A percentile compares a stretch with the other conserved stretches of the same genome.
phyloP scores from a whole-genome alignment of 2,329 filamentous ascomycete species.

The Sarocladium brachiariae region DNA sequence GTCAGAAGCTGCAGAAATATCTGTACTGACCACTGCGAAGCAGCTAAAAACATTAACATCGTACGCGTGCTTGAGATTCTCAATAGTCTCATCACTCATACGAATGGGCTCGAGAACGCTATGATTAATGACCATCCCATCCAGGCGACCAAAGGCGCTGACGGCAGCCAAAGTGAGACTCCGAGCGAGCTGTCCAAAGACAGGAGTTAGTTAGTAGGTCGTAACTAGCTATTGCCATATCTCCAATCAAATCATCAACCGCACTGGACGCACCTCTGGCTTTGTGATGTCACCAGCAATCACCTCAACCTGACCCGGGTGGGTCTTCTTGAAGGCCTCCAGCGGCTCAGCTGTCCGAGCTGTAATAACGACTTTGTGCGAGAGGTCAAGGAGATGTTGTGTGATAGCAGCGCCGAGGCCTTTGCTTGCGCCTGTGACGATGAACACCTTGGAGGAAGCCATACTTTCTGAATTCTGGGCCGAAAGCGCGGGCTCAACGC shows the following conservation, averaged over 20 bases:
- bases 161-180: conserved; percentile 42
- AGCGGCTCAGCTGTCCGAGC: conserved; percentile 46
- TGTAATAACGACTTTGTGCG: conserved; percentile 53
- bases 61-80: conserved; percentile 70
- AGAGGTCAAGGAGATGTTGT: conserved; percentile 41
- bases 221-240: too few species aligned
- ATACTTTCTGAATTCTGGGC: background rate
- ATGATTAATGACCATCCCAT: conserved; percentile 85
- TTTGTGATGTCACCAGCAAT: conserved; percentile 49
- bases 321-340: conserved; percentile 41
- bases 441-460: conserved; percentile 51
- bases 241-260: background rate
- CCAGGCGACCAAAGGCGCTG: conserved; percentile 62
- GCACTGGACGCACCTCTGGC: conserved; percentile 33
- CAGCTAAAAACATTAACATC: conserved; percentile 84
- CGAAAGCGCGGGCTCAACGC: too few species aligned
- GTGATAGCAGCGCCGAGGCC: conserved; percentile 55
- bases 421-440: conserved; percentile 60
- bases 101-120: conserved; percentile 71
- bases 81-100: conserved; percentile 58
- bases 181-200: background rate
- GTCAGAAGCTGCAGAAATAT: background rate
- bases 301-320: conserved; percentile 47
- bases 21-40: conserved; percentile 60
- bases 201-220: background rate